Conservation (phyloP, 495 filamentous ascomycete species). For the Penicillium bovifimosum region DNA sequence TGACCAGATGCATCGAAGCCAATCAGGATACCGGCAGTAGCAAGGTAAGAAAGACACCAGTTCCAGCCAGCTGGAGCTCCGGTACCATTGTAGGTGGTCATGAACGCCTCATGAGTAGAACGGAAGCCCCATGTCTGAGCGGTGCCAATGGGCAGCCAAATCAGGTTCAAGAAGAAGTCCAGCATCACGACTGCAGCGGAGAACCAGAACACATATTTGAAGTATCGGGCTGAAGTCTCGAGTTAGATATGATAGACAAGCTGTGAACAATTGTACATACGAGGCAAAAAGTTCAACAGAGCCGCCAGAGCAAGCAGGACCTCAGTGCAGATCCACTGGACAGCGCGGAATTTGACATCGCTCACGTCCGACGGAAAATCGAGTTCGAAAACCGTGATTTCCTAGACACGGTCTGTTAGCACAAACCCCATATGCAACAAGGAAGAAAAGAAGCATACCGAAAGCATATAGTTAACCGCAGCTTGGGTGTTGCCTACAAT, state of each 20-base stretch:
- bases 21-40: slow-evolving; percentile 54
- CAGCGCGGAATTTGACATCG: slow-evolving; percentile 46
- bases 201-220: slow-evolving; percentile 44
- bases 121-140: slow-evolving; percentile 52
- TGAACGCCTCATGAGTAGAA: slow-evolving; percentile 49
- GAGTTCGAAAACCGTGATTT: slow-evolving; percentile 49
- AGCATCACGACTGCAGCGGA: slow-evolving; percentile 46
- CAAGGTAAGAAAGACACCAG: slow-evolving; percentile 55
- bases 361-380: slow-evolving; percentile 43
- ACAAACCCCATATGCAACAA: not conserved
- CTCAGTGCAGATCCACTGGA: slow-evolving; percentile 49
- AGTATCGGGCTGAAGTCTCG: slow-evolving; percentile 31
- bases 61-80: slow-evolving; percentile 52
- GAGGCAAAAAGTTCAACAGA: slow-evolving; percentile 41
- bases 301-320: slow-evolving; percentile 42
- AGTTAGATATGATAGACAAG: slow-evolving; percentile 3
- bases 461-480: slow-evolving; percentile 51
- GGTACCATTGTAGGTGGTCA: slow-evolving; percentile 53
- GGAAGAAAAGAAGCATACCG: slow-evolving; percentile 25
- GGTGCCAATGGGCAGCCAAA: slow-evolving; percentile 53
- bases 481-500: slow-evolving; percentile 44
- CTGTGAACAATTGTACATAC: slow-evolving; percentile 19
- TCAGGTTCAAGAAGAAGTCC: slow-evolving; percentile 51
- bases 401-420: slow-evolving; percentile 19
- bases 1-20: slow-evolving; percentile 54